phyloP scores from a whole-genome alignment of 169 alveolate genomes.

The Cryptosporidium viatorum region DNA sequence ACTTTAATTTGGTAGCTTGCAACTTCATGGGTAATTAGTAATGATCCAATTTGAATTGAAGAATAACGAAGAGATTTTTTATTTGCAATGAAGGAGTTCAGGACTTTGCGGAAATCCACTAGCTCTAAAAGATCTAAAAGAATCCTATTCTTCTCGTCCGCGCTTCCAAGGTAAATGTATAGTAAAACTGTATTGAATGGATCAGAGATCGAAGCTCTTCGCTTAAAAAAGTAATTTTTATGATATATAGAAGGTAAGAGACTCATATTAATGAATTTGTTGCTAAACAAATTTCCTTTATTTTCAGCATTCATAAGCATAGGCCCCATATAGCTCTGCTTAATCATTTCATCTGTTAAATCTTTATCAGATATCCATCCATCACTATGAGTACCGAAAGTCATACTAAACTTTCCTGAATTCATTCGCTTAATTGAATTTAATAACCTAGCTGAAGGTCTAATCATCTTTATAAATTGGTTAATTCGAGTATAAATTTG shows the following conservation, averaged over 20 bases:
- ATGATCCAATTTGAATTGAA: slow-evolving; percentile 13
- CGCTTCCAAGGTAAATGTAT: slow-evolving; percentile 22
- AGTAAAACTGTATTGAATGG: slow-evolving; percentile 15
- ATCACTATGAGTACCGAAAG: neutral
- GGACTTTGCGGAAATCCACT: slow-evolving; percentile 1
- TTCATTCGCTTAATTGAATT: neutral
- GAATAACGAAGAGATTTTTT: slow-evolving; percentile 15
- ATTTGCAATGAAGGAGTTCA: slow-evolving; percentile 33
- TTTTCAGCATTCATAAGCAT: neutral
- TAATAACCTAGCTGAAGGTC: slow-evolving; percentile 13
- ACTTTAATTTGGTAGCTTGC: slow-evolving; percentile 30
- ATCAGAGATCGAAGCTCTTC: slow-evolving; percentile 22
- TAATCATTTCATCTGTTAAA: neutral
- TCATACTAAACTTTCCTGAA: neutral
- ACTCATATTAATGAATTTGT: slow-evolving; percentile 6
- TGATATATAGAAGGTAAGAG: slow-evolving; percentile 1
- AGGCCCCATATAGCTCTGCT: neutral
- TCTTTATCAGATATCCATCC: slow-evolving; percentile 3
- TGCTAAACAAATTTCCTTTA: neutral
- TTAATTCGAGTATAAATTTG: slow-evolving; percentile 17
- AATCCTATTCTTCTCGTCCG: neutral
- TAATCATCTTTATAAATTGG: neutral
- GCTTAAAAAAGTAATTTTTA: slow-evolving; percentile 29
- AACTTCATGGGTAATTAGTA: neutral
- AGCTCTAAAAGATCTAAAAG: slow-evolving; percentile 32